phyloP scores from a whole-genome alignment of 2,329 filamentous ascomycete species.

The Fusarium ramigenum region DNA sequence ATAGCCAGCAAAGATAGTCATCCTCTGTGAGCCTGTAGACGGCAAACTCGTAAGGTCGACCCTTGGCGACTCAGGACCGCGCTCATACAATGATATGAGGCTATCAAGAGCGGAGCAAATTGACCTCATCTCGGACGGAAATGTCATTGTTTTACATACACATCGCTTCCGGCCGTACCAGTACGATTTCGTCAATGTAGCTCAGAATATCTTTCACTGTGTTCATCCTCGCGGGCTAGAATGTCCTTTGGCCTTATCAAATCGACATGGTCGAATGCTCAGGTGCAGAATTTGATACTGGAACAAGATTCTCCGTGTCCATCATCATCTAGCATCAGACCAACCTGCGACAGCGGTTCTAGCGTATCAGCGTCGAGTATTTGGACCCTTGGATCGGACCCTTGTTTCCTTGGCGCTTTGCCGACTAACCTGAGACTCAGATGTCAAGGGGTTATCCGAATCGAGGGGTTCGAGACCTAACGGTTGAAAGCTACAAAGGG shows the following conservation, averaged over 20 bases:
- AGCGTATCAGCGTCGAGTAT: constrained; percentile 31
- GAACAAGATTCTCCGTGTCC: constrained; percentile 40
- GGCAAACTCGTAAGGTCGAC: not conserved
- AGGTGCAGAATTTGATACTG: constrained; percentile 35
- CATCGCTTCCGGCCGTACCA: constrained; percentile 28
- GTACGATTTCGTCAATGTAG: constrained; percentile 30
- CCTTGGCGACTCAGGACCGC: constrained; percentile 12
- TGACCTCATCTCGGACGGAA: constrained; percentile 33
- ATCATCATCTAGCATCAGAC: constrained; percentile 35
- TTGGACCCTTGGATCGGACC: constrained; percentile 21
- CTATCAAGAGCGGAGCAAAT: constrained; percentile 23
- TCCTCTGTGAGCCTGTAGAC: not conserved
- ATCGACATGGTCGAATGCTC: constrained; percentile 15
- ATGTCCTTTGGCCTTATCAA: constrained; percentile 16
- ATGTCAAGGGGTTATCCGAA: constrained; percentile 23
- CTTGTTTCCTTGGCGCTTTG: constrained; percentile 27
- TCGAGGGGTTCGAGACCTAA: constrained; percentile 21
- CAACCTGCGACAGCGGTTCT: constrained; percentile 40
- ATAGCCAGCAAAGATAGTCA: not conserved
- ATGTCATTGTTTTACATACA: constrained; percentile 27
- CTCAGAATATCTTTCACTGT: constrained; percentile 20
- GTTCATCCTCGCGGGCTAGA: not conserved
- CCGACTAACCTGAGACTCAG: constrained; percentile 41
- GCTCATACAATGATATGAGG: constrained; percentile 7
- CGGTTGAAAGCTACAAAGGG: constrained; percentile 20